Evolutionary conservation across 768 basidiomycete species (phyloP), one percentile per base, ranked within the genome.

Genomic region (Russula abietina): DNA sequence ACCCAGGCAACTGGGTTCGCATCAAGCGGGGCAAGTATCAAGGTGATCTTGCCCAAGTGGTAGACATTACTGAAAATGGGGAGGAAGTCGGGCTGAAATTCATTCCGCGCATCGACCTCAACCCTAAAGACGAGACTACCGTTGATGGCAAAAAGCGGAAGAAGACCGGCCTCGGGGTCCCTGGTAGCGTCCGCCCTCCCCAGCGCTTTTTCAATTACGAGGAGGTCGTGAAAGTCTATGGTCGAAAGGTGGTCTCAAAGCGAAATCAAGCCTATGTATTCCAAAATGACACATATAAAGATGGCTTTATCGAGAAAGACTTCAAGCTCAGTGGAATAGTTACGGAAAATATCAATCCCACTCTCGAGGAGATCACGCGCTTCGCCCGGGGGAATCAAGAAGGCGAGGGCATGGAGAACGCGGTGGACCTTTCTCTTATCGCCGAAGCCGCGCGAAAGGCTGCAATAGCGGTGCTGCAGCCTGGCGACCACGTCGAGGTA

Each of bases 271-370:
- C 83, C 49, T 94, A 84, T 69, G 84, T 94, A 48, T 99, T 98
- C 77, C 87, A 91, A 70, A 87, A 87, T 68, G 97, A 99, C 71
- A 93, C 93, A 1, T 98, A 89, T 78, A 88, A 86, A 69, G 89
- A 97, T 60, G 97, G 97, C 2, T 96, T 96, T 74, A 84, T 96
- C 69, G 91, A 97, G 76, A 98, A 98, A 75, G 96, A 98, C 73
- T 87, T 96, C 80, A 89, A 90, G 69, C 72, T 94, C 54, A 85
- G 81, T 51, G 86, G 83, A 1, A 75, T 97, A 45, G 83, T 85
- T 56, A 74, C 87, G 56, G 97, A 99, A 66, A 88, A 94, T 69
- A 89, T 99, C 41, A 90, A 93, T 65, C 97, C 97, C 1, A 97
- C 93, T 5, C 78, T 99, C 61, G 97, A 98, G 71, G 97, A 99